Evolutionary conservation across 495 filamentous ascomycete species (phyloP), one percentile per base, ranked within the genome.

Genomic region (Aspergillus sclerotiicarbonarius): DNA sequence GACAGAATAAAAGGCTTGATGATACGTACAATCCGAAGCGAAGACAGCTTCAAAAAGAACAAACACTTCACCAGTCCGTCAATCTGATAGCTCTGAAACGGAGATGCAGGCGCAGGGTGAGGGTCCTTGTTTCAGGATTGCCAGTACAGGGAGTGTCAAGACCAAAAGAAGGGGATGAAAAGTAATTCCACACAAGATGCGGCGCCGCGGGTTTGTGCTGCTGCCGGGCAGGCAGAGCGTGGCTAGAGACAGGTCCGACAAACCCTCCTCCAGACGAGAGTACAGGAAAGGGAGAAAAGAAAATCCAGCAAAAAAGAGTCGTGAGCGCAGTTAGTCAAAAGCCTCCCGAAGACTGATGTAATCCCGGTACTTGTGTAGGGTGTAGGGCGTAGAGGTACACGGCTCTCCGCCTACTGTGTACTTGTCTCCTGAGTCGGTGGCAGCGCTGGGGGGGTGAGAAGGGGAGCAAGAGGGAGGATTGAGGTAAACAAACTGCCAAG

Each of bases 11-110:
- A 62, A 68, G 67, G 62, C 68, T 56, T 53, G 59, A 68, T 54
- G 35, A 77, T 78, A 79, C 76, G 75, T 79, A 79, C 76, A 79
- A 74, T 76, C 67, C 66, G 68, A 71, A 71, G 63, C 65, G 53
- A 59, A 68, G 47, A 58, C 63, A 50, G 56, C 69, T 62, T 60
- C 56, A 61, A 64, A 54, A 51, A 57, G 39, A 68, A 69, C 60
- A 70, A 67, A 64, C 59, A 57, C 50, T 56, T 61, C 56, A 57
- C 57, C 56, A 62, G 48, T 56, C 63, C 60, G 57, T 58, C 41
- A 58, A 59, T 37, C 33, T 44, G 54, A 51, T 33, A 52, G 51
- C 43, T 48, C 50, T 61, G 57, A 16, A 53, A 58, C 21, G 57
- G 56, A 59, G 50, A 62, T 54, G 49, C 54, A 59, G 61, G 63